A percentile compares a stretch with the other conserved stretches of the same genome.
phyloP scores from a whole-genome alignment of 371 early-diverging fungal species.

The Saksenaea oblongispora region DNA sequence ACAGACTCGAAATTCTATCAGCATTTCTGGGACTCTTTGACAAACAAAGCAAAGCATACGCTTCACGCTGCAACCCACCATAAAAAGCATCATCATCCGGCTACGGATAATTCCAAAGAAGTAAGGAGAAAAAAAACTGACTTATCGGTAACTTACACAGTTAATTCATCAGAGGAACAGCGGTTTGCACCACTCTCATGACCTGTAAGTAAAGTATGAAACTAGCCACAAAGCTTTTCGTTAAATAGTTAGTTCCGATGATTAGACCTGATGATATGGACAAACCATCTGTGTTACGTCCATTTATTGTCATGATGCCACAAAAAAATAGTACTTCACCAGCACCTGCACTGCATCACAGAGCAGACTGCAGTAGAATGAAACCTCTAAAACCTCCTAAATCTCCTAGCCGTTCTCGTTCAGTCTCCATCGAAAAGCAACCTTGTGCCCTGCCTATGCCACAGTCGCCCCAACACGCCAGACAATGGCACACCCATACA shows the following conservation, averaged over 20 bases:
- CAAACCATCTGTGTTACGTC: conserved; percentile 5
- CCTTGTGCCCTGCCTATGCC: neutral
- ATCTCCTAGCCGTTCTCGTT: neutral
- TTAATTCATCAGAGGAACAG: neutral
- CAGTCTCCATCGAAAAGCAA: neutral
- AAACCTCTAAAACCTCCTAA: neutral
- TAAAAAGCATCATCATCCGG: neutral
- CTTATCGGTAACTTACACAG: too few species aligned
- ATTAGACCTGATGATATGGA: neutral
- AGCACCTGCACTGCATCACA: conserved; percentile 10
- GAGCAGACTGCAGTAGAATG: neutral
- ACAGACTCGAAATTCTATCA: conserved; percentile 15
- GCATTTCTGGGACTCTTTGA: conserved; percentile 17
- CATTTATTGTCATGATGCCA: neutral
- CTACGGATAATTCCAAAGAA: conserved; percentile 8
- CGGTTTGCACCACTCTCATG: neutral
- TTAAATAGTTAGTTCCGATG: neutral
- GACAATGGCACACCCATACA: neutral
- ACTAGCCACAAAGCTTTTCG: neutral
- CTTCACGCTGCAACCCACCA: neutral
- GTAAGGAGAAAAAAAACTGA: neutral
- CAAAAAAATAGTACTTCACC: conserved; percentile 25
- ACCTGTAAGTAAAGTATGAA: neutral
- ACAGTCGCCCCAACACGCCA: neutral
- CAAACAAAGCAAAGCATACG: neutral